phyloP scores from a whole-genome alignment of 148 eudicot genomes.

The Tetragonia tetragonoides region DNA sequence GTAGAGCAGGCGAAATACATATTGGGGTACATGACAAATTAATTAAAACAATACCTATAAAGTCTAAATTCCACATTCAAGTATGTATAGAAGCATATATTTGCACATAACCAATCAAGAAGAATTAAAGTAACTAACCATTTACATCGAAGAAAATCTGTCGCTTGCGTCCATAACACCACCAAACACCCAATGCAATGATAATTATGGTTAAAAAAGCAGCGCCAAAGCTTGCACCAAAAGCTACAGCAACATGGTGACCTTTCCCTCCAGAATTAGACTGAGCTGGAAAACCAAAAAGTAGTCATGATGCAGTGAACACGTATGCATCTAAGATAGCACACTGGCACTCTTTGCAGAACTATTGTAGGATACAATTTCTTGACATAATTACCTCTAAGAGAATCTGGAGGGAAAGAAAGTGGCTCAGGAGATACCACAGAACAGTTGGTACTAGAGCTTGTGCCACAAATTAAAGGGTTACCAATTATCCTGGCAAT shows the following conservation, averaged over 20 bases:
- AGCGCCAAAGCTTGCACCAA: constrained; percentile 67
- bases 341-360: not conserved
- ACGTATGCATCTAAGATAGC: not conserved
- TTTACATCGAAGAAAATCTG: constrained; percentile 82
- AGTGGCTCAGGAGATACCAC: constrained; percentile 65
- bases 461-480: constrained; percentile 64
- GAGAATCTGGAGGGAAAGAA: constrained; percentile 62
- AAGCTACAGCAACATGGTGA: constrained; percentile 54
- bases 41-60: not conserved
- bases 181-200: constrained; percentile 59
- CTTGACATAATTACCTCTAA: constrained; percentile 33
- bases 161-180: constrained; percentile 69
- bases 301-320: not conserved
- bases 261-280: constrained; percentile 41
- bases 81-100: not conserved
- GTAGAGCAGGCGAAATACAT: not conserved
- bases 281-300: constrained; percentile 34
- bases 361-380: not conserved
- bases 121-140: constrained; percentile 46
- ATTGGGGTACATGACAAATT: not conserved
- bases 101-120: not conserved
- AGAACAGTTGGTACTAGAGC: constrained; percentile 61
- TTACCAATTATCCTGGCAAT: constrained; percentile 69
- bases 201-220: constrained; percentile 35
- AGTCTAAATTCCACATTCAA: not conserved